These are phyloP conservation scores for Metschnikowia chrysomelidarum DNA, from an alignment of 805 yeast genomes.

Conservation along the genomic window DNA sequence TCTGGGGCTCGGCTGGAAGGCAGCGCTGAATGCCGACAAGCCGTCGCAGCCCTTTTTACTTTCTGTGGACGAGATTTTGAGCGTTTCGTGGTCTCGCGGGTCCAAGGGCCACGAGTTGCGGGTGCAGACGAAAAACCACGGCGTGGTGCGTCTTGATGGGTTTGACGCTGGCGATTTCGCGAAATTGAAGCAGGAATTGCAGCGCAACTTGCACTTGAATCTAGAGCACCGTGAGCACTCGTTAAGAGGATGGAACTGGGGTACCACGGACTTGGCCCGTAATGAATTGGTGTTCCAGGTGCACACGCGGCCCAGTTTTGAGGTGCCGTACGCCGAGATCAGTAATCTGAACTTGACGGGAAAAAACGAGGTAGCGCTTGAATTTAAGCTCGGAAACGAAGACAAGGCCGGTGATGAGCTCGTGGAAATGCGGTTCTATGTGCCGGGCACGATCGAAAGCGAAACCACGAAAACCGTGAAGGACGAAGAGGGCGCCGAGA, in stretches of 20 bases:
- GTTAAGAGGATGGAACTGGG: slow-evolving; percentile 99
- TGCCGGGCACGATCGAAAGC: slow-evolving; percentile 79
- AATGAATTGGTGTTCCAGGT: slow-evolving; percentile 85
- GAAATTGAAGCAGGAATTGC: slow-evolving; percentile 77
- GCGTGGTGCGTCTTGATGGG: slow-evolving; percentile 87
- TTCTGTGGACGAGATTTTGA: slow-evolving; percentile 79
- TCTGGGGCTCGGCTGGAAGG: slow-evolving; percentile 97
- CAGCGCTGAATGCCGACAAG: slow-evolving; percentile 48
- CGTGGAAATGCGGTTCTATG: slow-evolving; percentile 89
- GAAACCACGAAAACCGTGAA: slow-evolving; percentile 37
- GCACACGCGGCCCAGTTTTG: slow-evolving; percentile 87
- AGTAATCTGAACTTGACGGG: slow-evolving; percentile 87
- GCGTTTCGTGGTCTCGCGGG: slow-evolving; percentile 90
- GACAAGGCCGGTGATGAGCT: slow-evolving; percentile 89
- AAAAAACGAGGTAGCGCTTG: slow-evolving; percentile 90
- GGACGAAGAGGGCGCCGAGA: slow-evolving; percentile 28
- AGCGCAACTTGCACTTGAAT: slow-evolving; percentile 65
- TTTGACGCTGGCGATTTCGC: slow-evolving; percentile 83
- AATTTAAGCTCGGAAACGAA: slow-evolving; percentile 61
- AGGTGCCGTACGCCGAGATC: slow-evolving; percentile 78
- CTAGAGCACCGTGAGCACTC: slow-evolving; percentile 89
- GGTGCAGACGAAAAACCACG: slow-evolving; percentile 83
- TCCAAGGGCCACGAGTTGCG: slow-evolving; percentile 88
- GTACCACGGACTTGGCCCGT: slow-evolving; percentile 86
- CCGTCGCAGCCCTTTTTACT: slow-evolving; percentile 69